These are phyloP conservation scores for Botrytis tulipae DNA, from an alignment of 2,329 filamentous ascomycete genomes.

Conservation along the genomic window DNA sequence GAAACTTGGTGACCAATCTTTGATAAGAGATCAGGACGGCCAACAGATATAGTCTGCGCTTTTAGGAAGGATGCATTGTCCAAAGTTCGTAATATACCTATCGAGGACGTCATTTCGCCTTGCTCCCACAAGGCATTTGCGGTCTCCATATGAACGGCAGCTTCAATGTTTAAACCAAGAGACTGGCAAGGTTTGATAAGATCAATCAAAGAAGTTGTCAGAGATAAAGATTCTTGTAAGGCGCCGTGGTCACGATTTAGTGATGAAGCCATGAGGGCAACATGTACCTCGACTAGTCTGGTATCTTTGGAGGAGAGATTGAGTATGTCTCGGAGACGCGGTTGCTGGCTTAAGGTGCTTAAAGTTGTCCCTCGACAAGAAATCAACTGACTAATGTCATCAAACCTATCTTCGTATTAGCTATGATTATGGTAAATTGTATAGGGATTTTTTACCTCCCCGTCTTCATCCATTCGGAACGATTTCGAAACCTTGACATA, in stretches of 20 bases:
- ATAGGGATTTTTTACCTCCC: conserved; percentile 60
- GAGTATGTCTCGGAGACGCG: conserved; percentile 58
- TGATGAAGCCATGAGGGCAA: conserved; percentile 71
- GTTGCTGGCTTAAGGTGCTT: conserved; percentile 71
- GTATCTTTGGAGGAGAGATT: conserved; percentile 62
- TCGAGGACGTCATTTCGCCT: conserved; percentile 84
- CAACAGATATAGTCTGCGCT: conserved; percentile 69
- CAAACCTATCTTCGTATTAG: conserved; percentile 52
- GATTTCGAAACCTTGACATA: conserved; percentile 61
- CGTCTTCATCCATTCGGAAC: conserved; percentile 77
- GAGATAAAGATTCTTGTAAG: conserved; percentile 81
- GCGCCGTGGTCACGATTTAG: conserved; percentile 78
- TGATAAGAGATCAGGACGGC: conserved; percentile 75
- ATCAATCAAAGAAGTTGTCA: conserved; percentile 78
- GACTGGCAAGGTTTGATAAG: conserved; percentile 68
- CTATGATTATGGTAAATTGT: background rate
- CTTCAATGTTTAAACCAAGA: conserved; percentile 74
- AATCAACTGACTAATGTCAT: conserved; percentile 76
- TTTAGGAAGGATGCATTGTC: conserved; percentile 59
- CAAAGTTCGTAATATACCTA: conserved; percentile 79
- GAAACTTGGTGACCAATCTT: conserved; percentile 87
- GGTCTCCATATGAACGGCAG: conserved; percentile 74
- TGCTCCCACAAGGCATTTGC: conserved; percentile 93
- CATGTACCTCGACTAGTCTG: conserved; percentile 70
- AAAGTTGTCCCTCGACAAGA: conserved; percentile 82